A percentile compares a stretch with the other conserved stretches of the same genome.
These are phyloP conservation scores for Rhipidocladum racemiflorum DNA, from an alignment of 176 grass and related monocot species.

Conservation along the genomic window DNA sequence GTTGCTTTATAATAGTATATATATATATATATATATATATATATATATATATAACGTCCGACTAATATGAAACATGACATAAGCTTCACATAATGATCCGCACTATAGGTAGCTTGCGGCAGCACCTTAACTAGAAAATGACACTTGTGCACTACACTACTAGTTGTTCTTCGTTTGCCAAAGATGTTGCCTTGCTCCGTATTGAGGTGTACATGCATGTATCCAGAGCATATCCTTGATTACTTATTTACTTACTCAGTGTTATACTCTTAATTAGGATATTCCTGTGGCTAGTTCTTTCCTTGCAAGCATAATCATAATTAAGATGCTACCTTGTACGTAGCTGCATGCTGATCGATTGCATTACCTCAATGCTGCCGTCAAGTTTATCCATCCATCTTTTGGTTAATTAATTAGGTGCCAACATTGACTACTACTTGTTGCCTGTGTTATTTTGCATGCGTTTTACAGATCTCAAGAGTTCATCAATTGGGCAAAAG, in stretches of 20 bases:
- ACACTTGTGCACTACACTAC: neutral
- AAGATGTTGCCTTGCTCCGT: neutral
- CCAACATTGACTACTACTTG: neutral
- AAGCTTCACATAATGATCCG: neutral
- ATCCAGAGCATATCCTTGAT: neutral
- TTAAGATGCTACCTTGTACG: neutral
- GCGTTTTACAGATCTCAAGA: neutral
- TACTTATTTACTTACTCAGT: neutral
- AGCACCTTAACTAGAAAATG: neutral
- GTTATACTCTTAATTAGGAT: neutral
- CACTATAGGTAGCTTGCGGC: neutral
- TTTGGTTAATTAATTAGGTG: no score
- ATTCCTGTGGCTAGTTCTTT: neutral
- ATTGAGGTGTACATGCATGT: neutral
- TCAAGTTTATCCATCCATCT: neutral
- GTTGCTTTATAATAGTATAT: no score
- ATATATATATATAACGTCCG: no score
- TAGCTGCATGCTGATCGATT: neutral
- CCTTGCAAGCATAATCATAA: neutral
- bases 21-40: no score
- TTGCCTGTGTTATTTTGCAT: neutral
- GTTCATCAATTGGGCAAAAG: neutral
- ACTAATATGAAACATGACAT: neutral
- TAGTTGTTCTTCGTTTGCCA: neutral
- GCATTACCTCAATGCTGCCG: neutral